Base-by-base conservation (phyloP, 164 flowering plant genomes). In the Pachysandra terminalis region DNA sequence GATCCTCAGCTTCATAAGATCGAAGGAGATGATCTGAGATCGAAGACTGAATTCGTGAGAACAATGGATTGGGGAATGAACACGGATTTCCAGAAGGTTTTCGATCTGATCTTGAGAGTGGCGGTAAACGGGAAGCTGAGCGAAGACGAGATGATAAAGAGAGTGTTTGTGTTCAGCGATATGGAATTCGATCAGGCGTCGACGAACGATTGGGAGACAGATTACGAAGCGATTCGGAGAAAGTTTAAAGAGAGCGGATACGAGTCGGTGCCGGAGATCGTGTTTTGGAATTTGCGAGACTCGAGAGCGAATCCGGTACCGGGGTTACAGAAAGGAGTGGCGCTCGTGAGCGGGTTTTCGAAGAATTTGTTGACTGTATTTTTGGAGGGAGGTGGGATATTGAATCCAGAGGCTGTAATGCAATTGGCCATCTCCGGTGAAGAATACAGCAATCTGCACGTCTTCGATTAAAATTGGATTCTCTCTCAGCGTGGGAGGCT, bases 141-240 rank as follows among this genome's bases (percentile, higher is more conserved):
- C 9, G 65, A 54, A 54, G 78, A 75, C 0, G 25, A 78, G 41
- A 73, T 83, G 79, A 73, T 84, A 10, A 83, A 80, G 77, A 77
- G 82, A 37, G 45, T 86, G 0, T 75, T 86, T 53, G 90, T 86
- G 23, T 86, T 86, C 66, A 86, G 90, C 53, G 88, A 84, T 54
- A 86, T 86, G 90, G 90, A 86, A 58, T 86, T 86, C 58, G 86
- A 86, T 32, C 28, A 75, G 60, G 87, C 83, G 1, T 79, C 83
- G 0, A 35, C 35, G n/a, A 67, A 73, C 21, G 2, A n/a, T 0
- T 83, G 86, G 88, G 86, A 83, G 55, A 85, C 86, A 4, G 88
- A 81, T 23, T 85, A 85, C 45, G 62, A 77, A 57, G 81, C 37
- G 3, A 80, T 85, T 19, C 55, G 26, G 59, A 79, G 80, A 73